These are phyloP conservation scores for Podospora didyma DNA, from an alignment of 495 filamentous ascomycete species.

Conservation along the genomic window DNA sequence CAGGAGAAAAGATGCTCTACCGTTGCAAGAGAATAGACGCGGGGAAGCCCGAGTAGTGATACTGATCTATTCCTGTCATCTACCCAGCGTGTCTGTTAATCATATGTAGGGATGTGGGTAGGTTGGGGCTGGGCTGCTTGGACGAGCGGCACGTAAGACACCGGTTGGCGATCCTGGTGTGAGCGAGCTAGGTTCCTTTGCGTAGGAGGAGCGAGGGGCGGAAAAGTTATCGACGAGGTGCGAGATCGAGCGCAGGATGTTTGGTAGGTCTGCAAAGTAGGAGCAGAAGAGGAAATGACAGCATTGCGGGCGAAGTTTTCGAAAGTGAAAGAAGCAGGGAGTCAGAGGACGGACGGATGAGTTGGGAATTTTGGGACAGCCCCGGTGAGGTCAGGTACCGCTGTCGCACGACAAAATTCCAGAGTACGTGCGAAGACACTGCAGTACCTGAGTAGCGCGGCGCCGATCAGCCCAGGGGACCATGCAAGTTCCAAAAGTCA, in stretches of 20 bases:
- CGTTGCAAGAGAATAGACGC: not conserved
- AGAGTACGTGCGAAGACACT: not conserved
- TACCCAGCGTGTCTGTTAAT: not conserved
- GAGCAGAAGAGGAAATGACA: not conserved
- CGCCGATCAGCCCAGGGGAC: not conserved
- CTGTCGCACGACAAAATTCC: not conserved
- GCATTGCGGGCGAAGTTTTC: not conserved
- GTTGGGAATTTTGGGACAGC: not conserved
- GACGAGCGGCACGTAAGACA: conserved; percentile 9
- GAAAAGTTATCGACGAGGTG: not conserved
- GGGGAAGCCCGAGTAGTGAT: conserved; percentile 4
- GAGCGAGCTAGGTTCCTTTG: not conserved
- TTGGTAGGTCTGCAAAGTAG: not conserved
- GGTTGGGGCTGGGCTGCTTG: conserved; percentile 4
- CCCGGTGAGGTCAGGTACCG: not conserved
- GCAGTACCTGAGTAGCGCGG: not conserved
- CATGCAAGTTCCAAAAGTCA: not conserved
- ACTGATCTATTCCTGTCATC: conserved; percentile 6
- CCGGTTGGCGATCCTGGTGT: not conserved
- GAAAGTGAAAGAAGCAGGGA: not conserved
- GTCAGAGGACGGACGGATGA: not conserved
- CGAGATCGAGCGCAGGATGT: not conserved
- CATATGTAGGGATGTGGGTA: conserved; percentile 12
- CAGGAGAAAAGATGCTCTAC: conserved; percentile 1
- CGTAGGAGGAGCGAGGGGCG: not conserved